A percentile compares a stretch with the other conserved stretches of the same genome.
Conservation (phyloP, 495 filamentous ascomycete genomes). For the Tuber borchii region DNA sequence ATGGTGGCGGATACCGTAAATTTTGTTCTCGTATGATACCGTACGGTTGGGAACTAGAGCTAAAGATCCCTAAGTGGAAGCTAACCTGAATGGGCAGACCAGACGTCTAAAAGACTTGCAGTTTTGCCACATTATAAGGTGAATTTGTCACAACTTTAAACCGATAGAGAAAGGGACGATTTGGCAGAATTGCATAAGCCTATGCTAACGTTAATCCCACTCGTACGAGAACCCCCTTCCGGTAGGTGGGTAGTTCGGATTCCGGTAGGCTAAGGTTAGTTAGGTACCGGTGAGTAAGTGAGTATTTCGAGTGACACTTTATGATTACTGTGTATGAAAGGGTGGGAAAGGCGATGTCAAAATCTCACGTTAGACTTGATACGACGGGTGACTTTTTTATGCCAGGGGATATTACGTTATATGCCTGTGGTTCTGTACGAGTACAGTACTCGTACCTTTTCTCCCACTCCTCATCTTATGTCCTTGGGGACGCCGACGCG, state of each 20-base stretch:
- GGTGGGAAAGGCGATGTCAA: neutral
- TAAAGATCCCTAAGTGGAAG: too few relatives aligned
- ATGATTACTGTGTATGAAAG: neutral
- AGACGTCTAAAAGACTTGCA: too few relatives aligned
- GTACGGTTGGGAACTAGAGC: too few relatives aligned
- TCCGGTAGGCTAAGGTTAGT: neutral
- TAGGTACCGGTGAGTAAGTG: neutral
- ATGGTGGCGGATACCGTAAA: neutral
- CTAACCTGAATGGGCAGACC: too few relatives aligned
- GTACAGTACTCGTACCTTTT: neutral
- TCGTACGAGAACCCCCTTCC: too few relatives aligned
- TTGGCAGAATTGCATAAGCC: too few relatives aligned
- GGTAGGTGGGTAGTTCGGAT: neutral
- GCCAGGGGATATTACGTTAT: conserved; percentile 1
- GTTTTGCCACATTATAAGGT: too few relatives aligned
- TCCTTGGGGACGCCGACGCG: neutral
- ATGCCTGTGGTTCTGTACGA: neutral
- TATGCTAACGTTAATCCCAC: too few relatives aligned
- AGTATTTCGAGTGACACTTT: neutral
- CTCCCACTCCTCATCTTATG: neutral
- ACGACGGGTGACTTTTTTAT: neutral
- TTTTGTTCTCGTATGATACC: too few relatives aligned
- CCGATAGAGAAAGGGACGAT: too few relatives aligned
- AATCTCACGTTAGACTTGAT: neutral
- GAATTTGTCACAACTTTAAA: too few relatives aligned